Conservation (phyloP, 306 rosid genomes). For the Sechiopsis laciniata region DNA sequence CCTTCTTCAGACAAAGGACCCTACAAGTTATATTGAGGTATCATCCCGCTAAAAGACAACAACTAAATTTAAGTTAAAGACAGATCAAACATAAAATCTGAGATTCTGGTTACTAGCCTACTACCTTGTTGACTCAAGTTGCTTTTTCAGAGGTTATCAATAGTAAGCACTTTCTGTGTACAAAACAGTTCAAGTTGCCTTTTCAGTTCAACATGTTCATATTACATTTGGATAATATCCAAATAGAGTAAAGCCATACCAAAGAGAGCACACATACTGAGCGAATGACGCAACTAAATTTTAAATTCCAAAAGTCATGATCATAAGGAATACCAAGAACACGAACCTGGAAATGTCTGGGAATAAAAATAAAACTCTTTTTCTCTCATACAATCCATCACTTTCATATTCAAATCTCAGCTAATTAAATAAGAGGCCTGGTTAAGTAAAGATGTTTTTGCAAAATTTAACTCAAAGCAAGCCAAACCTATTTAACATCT, state of each 20-base stretch:
- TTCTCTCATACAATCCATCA: neutral
- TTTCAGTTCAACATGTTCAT: conserved; percentile 27
- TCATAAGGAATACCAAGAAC: neutral
- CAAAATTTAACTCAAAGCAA: conserved; percentile 7
- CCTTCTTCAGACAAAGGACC: conserved; percentile 80
- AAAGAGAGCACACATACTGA: conserved; percentile 22
- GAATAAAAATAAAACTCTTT: neutral
- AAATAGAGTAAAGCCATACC: conserved; percentile 29
- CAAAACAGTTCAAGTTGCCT: conserved; percentile 33
- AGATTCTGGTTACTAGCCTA: conserved; percentile 72
- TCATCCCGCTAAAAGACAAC: conserved; percentile 36
- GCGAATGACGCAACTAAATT: neutral
- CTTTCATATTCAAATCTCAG: neutral
- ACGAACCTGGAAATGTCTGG: neutral
- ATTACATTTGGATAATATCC: conserved; percentile 44
- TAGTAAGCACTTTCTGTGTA: conserved; percentile 71
- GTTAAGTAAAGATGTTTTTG: neutral
- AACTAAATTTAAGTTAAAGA: conserved; percentile 40
- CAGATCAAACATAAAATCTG: conserved; percentile 55
- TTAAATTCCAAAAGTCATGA: conserved; percentile 13
- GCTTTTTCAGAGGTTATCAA: conserved; percentile 69
- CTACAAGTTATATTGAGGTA: conserved; percentile 42
- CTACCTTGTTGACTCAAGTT: conserved; percentile 76
- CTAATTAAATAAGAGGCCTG: neutral
- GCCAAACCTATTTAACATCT: neutral